Evolutionary conservation across 495 filamentous ascomycete genomes (phyloP).

Genomic region (Tuber microsphaerosporum): DNA sequence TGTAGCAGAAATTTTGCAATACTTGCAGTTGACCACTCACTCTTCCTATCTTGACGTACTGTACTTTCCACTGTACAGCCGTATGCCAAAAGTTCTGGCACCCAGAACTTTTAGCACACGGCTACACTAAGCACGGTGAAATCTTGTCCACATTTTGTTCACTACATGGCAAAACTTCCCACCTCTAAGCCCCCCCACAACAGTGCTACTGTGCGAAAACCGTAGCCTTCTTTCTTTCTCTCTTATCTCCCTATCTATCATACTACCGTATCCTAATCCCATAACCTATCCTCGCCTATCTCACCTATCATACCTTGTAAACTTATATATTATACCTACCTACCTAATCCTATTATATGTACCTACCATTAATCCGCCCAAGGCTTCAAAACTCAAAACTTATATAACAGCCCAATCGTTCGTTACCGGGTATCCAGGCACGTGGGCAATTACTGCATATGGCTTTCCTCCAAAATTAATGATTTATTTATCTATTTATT

Average conservation of each 20-base stretch:
- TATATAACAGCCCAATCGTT: no score
- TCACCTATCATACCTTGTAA: background rate
- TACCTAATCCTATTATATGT: background rate
- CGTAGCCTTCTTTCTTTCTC: background rate
- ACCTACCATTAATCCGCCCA: no score
- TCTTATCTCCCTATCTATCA: background rate
- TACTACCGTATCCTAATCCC: background rate
- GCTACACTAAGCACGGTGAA: background rate
- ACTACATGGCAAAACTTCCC: background rate
- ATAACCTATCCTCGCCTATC: background rate
- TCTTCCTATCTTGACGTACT: background rate
- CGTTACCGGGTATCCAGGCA: no score
- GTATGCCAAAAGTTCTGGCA: no score
- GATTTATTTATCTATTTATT: no score
- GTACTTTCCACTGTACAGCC: background rate
- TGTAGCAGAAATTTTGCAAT: background rate
- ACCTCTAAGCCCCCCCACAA: background rate
- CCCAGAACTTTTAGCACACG: no score
- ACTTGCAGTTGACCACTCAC: background rate
- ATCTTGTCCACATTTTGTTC: background rate
- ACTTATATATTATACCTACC: background rate
- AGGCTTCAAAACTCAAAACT: no score
- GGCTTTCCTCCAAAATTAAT: no score
- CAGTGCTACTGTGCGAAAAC: background rate
- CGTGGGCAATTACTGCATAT: no score